Evolutionary conservation across 1,139 yeast genomes (phyloP), one percentile per base, ranked within the genome.

Genomic region (Tardiomyces depauwii): DNA sequence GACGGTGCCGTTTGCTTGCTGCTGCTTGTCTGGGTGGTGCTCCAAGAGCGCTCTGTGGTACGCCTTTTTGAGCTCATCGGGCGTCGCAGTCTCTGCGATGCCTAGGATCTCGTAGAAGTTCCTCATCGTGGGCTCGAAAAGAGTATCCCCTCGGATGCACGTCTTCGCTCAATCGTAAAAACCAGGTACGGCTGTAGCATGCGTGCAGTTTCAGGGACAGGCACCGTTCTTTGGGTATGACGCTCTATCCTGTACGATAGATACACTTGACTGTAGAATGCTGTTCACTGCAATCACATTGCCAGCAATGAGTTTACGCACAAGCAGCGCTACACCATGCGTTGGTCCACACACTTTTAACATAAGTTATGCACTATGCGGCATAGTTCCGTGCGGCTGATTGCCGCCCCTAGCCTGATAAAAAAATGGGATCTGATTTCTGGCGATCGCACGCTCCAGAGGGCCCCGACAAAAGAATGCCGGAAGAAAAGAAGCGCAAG

Each of bases 11-110:
- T 47, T 42, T 18, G 51, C 50, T 36, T 10, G 56, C 40, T 53
- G 56, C 33, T 65, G 65, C 58, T 87, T 87, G 57, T 87, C 96
- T 0, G 96, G 96, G 60, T 87, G 96, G 10, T 75, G 62, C 5
- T 62, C 59, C 2, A 88, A 66, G n/a, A 87, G 68, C 16, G 72
- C 73, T 36, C 62, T 64, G 48, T 72, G 74, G 58, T 87, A 88
- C 0, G 91, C 87, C 13, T 60, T 59, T 54, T 77, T 80, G 23
- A 88, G 70, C 14, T 74, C 78, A 1, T 51, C 54, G 0, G 54
- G 52, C 0, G 65, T 47, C 0, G 78, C 73, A 9, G 64, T 63
- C 1, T 66, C 45, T 10, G 52, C 61, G 36, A 30, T 11, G 11
- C 36, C 36, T 13, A 30, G 11, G 5, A 30, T 30, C 16, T 30